Conservation (phyloP, 331 rosid species). For the Malus hybrid region DNA sequence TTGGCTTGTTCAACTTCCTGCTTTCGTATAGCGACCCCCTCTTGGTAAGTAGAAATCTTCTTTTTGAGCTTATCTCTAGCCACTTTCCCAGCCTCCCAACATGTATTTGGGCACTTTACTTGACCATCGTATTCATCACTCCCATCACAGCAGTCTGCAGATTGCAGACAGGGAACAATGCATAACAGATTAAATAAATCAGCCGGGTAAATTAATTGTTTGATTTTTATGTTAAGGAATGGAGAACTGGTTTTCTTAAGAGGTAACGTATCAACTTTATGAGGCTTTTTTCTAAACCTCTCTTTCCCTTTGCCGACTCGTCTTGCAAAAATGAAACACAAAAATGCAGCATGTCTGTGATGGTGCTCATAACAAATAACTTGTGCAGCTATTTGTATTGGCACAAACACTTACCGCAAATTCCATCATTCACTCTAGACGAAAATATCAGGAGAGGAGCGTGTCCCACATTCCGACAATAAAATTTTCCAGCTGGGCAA, state of each 20-base stretch:
- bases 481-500: conserved; percentile 75
- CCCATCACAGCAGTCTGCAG: conserved; percentile 94
- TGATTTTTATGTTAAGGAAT: not conserved
- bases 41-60: conserved; percentile 72
- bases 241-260: not conserved
- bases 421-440: conserved; percentile 91
- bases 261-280: not conserved
- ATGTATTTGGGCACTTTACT: conserved; percentile 73
- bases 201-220: not conserved
- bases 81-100: conserved; percentile 97
- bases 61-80: conserved; percentile 68
- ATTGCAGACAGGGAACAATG: conserved; percentile 15
- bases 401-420: conserved; percentile 59
- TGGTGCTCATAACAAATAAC: not conserved
- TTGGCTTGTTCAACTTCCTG: conserved; percentile 66
- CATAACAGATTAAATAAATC: not conserved
- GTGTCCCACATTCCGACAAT: conserved; percentile 75
- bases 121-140: conserved; percentile 75
- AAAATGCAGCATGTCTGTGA: not conserved
- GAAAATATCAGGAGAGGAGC: conserved; percentile 47
- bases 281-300: not conserved
- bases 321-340: not conserved
- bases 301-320: not conserved
- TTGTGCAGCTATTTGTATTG: not conserved
- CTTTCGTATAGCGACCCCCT: conserved; percentile 59